phyloP scores from a whole-genome alignment of 345 rosid genomes.

The Erucastrum elatum region DNA sequence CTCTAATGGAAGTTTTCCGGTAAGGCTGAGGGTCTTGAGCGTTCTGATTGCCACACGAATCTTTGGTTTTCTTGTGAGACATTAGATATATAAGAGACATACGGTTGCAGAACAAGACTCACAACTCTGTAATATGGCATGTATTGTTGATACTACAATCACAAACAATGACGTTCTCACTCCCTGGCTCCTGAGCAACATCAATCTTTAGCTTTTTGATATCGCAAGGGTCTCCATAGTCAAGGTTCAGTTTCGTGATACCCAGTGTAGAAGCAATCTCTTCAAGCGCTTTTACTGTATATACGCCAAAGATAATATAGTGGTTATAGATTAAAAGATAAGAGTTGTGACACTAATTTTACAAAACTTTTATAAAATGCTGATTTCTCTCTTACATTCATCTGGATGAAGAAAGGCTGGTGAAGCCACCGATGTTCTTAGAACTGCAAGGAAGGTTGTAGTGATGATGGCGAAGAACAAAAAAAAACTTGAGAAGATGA shows the following conservation, averaged over 20 bases:
- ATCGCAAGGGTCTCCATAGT: slow-evolving; percentile 17
- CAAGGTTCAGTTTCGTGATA: background rate
- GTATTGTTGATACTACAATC: slow-evolving; percentile 16
- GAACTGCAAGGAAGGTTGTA: background rate
- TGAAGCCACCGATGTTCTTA: background rate
- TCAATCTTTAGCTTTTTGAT: slow-evolving; percentile 2
- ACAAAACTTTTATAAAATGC: background rate
- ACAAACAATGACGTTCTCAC: background rate
- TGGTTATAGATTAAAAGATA: background rate
- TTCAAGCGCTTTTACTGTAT: slow-evolving; percentile 13
- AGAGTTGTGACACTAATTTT: background rate
- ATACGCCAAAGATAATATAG: background rate
- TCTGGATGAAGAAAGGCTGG: slow-evolving; percentile 1
- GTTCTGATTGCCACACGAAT: background rate
- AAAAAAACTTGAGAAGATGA: background rate
- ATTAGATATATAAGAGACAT: background rate
- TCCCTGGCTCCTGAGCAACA: background rate
- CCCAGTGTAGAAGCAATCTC: slow-evolving; percentile 33
- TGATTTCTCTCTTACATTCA: background rate
- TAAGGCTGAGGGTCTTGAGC: background rate
- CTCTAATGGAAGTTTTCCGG: slow-evolving; percentile 18
- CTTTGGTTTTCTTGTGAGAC: background rate
- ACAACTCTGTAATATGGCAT: slow-evolving; percentile 31
- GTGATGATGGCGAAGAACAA: background rate
- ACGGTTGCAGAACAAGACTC: slow-evolving; percentile 1